Conservation (phyloP, 306 rosid species). For the Rosa persica region DNA sequence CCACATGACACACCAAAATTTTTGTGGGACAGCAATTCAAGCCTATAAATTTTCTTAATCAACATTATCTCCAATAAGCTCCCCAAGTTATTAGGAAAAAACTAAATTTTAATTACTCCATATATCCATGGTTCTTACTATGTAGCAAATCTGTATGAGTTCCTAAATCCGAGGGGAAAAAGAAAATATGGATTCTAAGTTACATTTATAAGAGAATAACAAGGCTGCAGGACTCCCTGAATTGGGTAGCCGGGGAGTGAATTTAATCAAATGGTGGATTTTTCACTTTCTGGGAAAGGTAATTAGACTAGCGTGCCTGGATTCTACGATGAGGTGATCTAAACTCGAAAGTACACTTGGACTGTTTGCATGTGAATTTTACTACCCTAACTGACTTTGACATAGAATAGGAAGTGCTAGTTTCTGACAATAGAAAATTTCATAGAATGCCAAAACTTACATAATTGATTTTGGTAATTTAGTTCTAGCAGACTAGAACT, state of each 20-base stretch:
- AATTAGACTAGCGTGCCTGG: background rate
- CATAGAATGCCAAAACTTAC: background rate
- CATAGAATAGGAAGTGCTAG: background rate
- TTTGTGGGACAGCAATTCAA: no score
- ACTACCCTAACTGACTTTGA: background rate
- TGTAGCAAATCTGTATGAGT: no score
- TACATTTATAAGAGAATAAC: background rate
- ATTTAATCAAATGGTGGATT: background rate
- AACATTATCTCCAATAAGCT: no score
- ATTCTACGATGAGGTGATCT: background rate
- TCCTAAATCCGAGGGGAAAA: no score
- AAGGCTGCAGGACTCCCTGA: background rate
- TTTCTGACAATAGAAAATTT: background rate
- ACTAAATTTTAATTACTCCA: no score
- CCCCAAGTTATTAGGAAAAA: no score
- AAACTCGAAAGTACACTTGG: background rate
- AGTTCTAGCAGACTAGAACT: background rate
- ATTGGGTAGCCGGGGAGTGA: background rate
- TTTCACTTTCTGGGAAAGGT: background rate
- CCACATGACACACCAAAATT: no score
- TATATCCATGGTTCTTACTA: no score
- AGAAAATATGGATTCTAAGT: background rate
- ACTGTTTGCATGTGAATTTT: background rate
- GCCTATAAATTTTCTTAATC: no score
- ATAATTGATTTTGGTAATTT: constrained; percentile 4